Conservation (phyloP, 768 basidiomycete species). For the Xerocomus spinulosus region DNA sequence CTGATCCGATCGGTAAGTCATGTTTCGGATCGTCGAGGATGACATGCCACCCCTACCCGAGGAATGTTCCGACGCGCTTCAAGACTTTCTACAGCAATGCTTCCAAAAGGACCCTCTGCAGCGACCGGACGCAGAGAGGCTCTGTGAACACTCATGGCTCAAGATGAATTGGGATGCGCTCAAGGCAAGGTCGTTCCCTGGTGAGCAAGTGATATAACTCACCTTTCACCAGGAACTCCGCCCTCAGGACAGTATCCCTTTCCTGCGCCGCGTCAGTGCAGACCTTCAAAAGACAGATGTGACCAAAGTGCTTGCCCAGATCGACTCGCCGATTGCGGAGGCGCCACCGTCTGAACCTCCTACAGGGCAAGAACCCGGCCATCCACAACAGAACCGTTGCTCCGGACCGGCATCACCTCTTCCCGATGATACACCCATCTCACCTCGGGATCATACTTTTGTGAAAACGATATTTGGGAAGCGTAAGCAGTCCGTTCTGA, state of each 20-base stretch:
- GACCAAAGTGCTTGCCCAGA: slow-evolving; percentile 46
- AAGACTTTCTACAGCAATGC: slow-evolving; percentile 80
- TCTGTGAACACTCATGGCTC: slow-evolving; percentile 92
- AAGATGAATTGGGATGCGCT: slow-evolving; percentile 73
- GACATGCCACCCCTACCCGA: slow-evolving; percentile 83
- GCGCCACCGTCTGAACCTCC: slow-evolving; percentile 44
- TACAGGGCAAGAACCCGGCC: slow-evolving; percentile 37
- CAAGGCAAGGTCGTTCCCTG: slow-evolving; percentile 47
- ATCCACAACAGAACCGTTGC: slow-evolving; percentile 38
- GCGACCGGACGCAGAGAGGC: slow-evolving; percentile 78
- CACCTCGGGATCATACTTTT: slow-evolving; percentile 72
- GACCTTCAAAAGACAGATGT: slow-evolving; percentile 75
- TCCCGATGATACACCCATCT: slow-evolving; percentile 38
- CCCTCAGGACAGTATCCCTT: slow-evolving; percentile 92
- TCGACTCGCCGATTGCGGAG: slow-evolving; percentile 30
- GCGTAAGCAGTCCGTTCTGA: slow-evolving; percentile 51
- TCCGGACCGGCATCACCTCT: slow-evolving; percentile 31
- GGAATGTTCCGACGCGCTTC: slow-evolving; percentile 66
- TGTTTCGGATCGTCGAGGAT: slow-evolving; percentile 98
- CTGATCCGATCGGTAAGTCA: slow-evolving; percentile 48
- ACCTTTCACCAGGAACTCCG: slow-evolving; percentile 58
- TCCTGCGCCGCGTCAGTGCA: slow-evolving; percentile 84
- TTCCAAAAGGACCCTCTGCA: slow-evolving; percentile 82
- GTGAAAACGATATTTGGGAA: slow-evolving; percentile 92
- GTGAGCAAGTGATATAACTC: background rate